phyloP scores from a whole-genome alignment of 495 filamentous ascomycete genomes.

The Aspergillus bertholletiae region DNA sequence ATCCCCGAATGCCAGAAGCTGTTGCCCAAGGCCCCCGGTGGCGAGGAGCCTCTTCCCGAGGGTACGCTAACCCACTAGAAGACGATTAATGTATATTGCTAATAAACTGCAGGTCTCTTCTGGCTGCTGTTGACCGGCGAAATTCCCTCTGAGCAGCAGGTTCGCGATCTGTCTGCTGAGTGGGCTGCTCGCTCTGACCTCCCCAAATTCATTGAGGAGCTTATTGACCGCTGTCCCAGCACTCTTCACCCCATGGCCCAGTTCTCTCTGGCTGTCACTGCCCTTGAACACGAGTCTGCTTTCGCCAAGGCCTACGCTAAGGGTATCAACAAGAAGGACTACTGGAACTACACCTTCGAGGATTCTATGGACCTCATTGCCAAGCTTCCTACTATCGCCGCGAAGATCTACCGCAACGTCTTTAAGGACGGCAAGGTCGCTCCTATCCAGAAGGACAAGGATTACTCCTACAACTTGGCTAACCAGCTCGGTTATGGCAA shows the following conservation, averaged over 20 bases:
- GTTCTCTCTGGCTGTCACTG: constrained; percentile 95
- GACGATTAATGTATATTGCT: not conserved
- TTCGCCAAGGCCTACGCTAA: constrained; percentile 98
- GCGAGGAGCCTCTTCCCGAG: constrained; percentile 94
- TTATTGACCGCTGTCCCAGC: constrained; percentile 98
- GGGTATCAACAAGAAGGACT: constrained; percentile 97
- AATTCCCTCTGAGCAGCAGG: constrained; percentile 95
- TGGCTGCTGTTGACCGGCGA: constrained; percentile 98
- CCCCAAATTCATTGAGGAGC: constrained; percentile 95
- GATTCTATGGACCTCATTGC: constrained; percentile 99
- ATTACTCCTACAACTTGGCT: constrained; percentile 96
- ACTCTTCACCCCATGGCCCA: constrained; percentile 99
- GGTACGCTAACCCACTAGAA: constrained; percentile 24
- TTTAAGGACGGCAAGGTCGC: constrained; percentile 99
- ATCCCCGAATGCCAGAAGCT: constrained; percentile 98
- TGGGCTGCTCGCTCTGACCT: constrained; percentile 97
- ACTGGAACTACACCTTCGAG: constrained; percentile 99
- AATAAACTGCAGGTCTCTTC: constrained; percentile 65
- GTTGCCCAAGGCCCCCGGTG: constrained; percentile 93
- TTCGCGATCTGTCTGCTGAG: constrained; percentile 93
- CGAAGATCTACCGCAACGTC: constrained; percentile 98
- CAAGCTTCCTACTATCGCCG: constrained; percentile 96
- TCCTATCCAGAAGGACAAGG: constrained; percentile 93
- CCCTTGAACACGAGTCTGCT: constrained; percentile 94
- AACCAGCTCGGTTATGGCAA: constrained; percentile 96